Base-by-base conservation (phyloP, 1,139 yeast species). In the Scheffersomyces titani region DNA sequence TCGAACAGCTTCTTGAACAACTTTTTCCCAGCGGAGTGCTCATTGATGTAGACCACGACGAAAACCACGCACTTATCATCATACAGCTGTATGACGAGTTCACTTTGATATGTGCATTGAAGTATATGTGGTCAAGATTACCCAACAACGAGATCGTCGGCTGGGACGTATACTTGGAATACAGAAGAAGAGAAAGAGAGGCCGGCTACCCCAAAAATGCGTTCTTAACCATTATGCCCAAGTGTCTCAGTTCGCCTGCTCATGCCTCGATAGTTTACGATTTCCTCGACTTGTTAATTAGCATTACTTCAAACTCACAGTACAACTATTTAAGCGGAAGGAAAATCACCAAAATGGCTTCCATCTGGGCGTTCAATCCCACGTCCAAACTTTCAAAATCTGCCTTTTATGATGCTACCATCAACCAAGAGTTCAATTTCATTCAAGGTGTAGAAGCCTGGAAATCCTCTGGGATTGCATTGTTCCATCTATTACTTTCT, bases 201-300 rank as follows among this genome's bases (percentile, higher is more conserved):
- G 84, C 84, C 20, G 81, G 86, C 46, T 84, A 80, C 65, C 91
- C 94, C n/a, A 80, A 82, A 64, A 80, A 83, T 65, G 90, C 97
- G 0, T 92, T 92, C 67, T 74, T 90, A 54, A 87, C 87, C 53
- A 84, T 89, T 55, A 89, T 92, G 91, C 97, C 97, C 5, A 86
- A 86, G 60, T 90, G 96, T 70, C 76, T 91, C 40, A 84, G 89
- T 7, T 88, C 96, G 0, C 91, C 94, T 3, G 88, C 93, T 9
- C 97, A 92, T 75, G 97, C 97, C 0, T 89, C 94, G 2, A 90
- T 92, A 9, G 94, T 91, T 5, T 90, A 90, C 68, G 96, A 90
- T 69, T 92, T 92, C 67, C 83, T 92, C 66, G 97, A 92, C 67
- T 77, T 92, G 52, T 74, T 92, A 54, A 89, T 92, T 11, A 83